Evolutionary conservation across 257 asterid genomes (phyloP), one percentile per base, ranked within the genome.

Genomic region (Haberlea rhodopensis): DNA sequence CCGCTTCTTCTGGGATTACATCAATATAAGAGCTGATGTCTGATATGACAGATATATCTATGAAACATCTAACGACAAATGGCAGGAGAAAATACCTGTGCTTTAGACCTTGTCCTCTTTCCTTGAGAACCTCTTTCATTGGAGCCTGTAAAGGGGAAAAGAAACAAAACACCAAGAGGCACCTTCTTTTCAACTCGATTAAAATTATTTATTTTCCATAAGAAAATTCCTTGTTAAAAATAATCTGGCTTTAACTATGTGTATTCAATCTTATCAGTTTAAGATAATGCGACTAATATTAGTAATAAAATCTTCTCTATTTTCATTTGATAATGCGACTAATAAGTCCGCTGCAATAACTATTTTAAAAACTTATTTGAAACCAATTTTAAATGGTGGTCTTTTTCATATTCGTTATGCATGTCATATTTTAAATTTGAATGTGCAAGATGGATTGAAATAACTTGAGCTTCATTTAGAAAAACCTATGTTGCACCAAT

Each of bases 41-140:
- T 55, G 49, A 46, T 29, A 5, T 40, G 49, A 58, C 43, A 64
- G 22, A 68, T 7, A 71, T 60, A 43, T 53, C 43, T 49, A 18
- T 26, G 21, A 2, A 70, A 59, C 13, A 62, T 67, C 15, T 34
- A 62, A 68, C 18, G 67, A 53, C 34, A 20, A 66, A 46, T 23
- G 60, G 52, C 45, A 60, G 53, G 56, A 32, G 60, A 25, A 19
- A 29, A 57, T 81, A 94, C 99, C 97, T 87, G 88, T 69, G 75
- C 65, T 79, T 81, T 90, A 52, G 82, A 77, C 75, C 81, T 82
- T 62, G 83, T 59, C 71, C 75, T 85, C 84, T 81, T 84, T 72
- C 85, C 66, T 73, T 80, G 96, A 74, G 96, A 72, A 76, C 81
- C 92, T 73, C 70, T 87, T 65, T 81, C 94, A 76, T 74, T 86